Evolutionary conservation across 768 basidiomycete species (phyloP).

Genomic region (Leccinellum rugosiceps): DNA sequence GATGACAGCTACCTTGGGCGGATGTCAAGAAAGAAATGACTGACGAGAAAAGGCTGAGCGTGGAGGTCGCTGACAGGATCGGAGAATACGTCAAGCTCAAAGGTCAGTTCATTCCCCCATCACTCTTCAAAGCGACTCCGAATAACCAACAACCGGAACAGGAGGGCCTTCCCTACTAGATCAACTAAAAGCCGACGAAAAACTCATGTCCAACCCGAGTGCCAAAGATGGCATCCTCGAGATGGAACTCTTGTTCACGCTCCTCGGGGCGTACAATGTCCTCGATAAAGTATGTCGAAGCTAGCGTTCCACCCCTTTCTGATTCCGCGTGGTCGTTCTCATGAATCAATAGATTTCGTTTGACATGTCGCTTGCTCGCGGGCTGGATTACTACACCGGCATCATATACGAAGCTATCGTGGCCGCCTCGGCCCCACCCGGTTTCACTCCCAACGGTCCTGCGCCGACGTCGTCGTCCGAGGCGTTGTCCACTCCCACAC

Average conservation of each 20-base stretch:
- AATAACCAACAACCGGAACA: conserved; percentile 25
- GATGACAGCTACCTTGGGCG: conserved; percentile 69
- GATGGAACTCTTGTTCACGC: conserved; percentile 80
- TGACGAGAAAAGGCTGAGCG: conserved; percentile 86
- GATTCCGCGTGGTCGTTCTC: background rate
- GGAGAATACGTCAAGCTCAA: conserved; percentile 97
- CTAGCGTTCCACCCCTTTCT: background rate
- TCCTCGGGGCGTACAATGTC: conserved; percentile 78
- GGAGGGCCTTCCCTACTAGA: conserved; percentile 78
- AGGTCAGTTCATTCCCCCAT: conserved; percentile 44
- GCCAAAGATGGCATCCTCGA: conserved; percentile 84
- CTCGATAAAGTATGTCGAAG: conserved; percentile 60
- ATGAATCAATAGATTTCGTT: conserved; percentile 70
- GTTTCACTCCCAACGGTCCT: conserved; percentile 56
- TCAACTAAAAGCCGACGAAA: conserved; percentile 58
- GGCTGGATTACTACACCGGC: conserved; percentile 97
- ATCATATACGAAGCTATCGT: conserved; percentile 97
- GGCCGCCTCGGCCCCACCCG: conserved; percentile 90
- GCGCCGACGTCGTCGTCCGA: conserved; percentile 30
- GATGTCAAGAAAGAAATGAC: conserved; percentile 98
- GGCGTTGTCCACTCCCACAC: conserved; percentile 19
- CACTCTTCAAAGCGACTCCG: background rate
- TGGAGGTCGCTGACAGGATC: conserved; percentile 83
- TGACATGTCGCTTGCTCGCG: conserved; percentile 95
- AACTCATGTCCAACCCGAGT: conserved; percentile 62